phyloP scores from a whole-genome alignment of 306 rosid genomes.

The Gleditsia sinensis region DNA sequence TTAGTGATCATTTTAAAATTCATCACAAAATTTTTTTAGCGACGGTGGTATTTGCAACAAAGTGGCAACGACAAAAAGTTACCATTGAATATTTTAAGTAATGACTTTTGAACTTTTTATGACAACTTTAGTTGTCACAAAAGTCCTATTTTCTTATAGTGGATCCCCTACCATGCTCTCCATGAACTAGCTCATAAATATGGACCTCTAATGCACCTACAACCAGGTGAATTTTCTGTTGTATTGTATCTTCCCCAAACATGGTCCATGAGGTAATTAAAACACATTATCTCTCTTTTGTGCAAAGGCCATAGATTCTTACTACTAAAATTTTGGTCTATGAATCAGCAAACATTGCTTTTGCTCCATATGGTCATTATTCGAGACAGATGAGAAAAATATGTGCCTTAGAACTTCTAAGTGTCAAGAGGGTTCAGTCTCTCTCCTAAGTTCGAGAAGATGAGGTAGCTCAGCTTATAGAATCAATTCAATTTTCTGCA shows the following conservation, averaged over 20 bases:
- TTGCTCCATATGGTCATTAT: constrained; percentile 35
- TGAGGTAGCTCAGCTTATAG: constrained; percentile 22
- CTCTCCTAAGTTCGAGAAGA: constrained; percentile 35
- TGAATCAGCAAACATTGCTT: background rate
- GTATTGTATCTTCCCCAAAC: constrained; percentile 26
- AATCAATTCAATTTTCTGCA: background rate
- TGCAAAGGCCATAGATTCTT: constrained; percentile 27
- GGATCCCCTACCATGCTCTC: constrained; percentile 25
- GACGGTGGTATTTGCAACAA: too few species aligned
- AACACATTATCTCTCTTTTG: constrained; percentile 35
- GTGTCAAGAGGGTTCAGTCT: constrained; percentile 33
- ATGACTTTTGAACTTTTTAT: too few species aligned
- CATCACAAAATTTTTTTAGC: too few species aligned
- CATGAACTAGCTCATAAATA: background rate
- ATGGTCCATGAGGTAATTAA: constrained; percentile 28
- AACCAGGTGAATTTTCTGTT: constrained; percentile 28
- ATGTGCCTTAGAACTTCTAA: constrained; percentile 30
- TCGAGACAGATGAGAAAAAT: constrained; percentile 47
- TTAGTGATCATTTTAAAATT: too few species aligned
- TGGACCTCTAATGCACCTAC: constrained; percentile 38
- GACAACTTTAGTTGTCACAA: too few species aligned
- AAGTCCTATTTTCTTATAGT: too few species aligned
- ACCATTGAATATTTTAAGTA: too few species aligned
- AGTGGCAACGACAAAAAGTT: too few species aligned
- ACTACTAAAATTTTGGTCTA: constrained; percentile 6